Percentiles rank a stretch among this genome's conserved stretches.
phyloP scores from a whole-genome alignment of 1,139 yeast species.

The Sugiyamaella novakii region DNA sequence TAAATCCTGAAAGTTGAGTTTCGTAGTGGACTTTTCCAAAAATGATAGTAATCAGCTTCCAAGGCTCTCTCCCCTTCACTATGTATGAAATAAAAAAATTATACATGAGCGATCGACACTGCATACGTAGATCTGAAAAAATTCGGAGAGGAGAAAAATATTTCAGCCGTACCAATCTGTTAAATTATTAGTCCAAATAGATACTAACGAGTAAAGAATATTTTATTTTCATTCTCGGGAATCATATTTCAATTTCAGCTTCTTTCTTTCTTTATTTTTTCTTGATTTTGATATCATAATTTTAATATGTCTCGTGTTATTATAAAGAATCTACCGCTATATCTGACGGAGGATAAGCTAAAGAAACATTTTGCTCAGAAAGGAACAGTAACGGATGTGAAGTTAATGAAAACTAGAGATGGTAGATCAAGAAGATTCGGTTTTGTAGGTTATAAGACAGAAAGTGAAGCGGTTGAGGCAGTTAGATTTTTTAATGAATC shows the following conservation, averaged over 20 bases:
- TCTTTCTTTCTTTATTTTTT: neutral
- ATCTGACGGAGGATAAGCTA: conserved; percentile 74
- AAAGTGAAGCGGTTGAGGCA: conserved; percentile 75
- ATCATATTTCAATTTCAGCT: neutral
- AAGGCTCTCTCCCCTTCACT: too few relatives aligned
- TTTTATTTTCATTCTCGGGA: neutral
- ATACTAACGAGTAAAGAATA: neutral
- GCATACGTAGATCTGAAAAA: conserved; percentile 5
- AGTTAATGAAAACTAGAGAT: conserved; percentile 71
- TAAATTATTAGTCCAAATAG: neutral
- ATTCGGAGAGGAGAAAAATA: conserved; percentile 4
- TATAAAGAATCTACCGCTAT: conserved; percentile 89
- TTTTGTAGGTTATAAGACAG: conserved; percentile 78
- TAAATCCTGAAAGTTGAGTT: too few relatives aligned
- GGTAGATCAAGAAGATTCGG: conserved; percentile 95
- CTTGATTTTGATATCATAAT: neutral
- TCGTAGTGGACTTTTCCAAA: neutral
- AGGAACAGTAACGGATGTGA: conserved; percentile 75
- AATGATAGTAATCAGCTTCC: too few relatives aligned
- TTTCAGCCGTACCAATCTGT: conserved; percentile 10
- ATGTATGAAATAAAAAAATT: conserved; percentile 12
- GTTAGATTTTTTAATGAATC: conserved; percentile 74
- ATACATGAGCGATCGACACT: conserved; percentile 10
- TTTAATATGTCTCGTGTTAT: conserved; percentile 75
- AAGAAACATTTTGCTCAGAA: conserved; percentile 67